Base-by-base conservation (phyloP, 768 basidiomycete genomes). In the Amanita pallidorosea region DNA sequence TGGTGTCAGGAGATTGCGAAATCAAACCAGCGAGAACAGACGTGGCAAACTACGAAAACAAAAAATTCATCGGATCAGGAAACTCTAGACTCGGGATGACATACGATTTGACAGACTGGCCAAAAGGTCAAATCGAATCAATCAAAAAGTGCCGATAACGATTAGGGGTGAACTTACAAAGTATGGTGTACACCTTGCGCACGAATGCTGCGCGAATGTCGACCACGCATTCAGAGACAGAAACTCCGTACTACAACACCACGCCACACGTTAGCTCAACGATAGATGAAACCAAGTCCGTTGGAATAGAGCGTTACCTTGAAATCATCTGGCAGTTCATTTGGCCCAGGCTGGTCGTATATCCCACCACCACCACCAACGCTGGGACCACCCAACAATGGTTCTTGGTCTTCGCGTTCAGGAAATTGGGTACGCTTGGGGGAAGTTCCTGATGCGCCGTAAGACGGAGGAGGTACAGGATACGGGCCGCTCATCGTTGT, bases 321-420 rank as follows among this genome's bases (percentile, higher is more conserved):
- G 79, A 96, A 96, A 65, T 96, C 94, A 60, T 95, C 93, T 0
- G 89, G 90, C 43, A 92, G 60, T 56, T 92, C 90, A 43, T 77
- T 88, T 31, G 68, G 70, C 23, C 67, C 72, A 5, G 89, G 83
- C 57, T 92, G 88, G 67, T 92, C 79, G 56, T 76, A 87, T 56
- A 81, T 74, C n/a, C 69, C 81, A 25, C 73, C 72, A 15, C 70
- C 64, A 38, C 53, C 63, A 9, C 29, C 29, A 3, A 8, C 8
- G 37, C 65, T 68, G 53, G 74, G 70, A 49, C 77, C 68, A 37
- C 71, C 73, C 22, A 87, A 71, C 34, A 90, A 67, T 1, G 85
- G 86, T 54, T 85, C 75, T 2, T 62, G 59, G 6, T 63, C 60
- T 5, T 68, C 69, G 18, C 59, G 55, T n/a, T 72, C 67, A 7